A percentile compares a stretch with the other conserved stretches of the same genome.
Conservation (phyloP, 2,329 filamentous ascomycete genomes). For the Pseudocercospora crystallina region DNA sequence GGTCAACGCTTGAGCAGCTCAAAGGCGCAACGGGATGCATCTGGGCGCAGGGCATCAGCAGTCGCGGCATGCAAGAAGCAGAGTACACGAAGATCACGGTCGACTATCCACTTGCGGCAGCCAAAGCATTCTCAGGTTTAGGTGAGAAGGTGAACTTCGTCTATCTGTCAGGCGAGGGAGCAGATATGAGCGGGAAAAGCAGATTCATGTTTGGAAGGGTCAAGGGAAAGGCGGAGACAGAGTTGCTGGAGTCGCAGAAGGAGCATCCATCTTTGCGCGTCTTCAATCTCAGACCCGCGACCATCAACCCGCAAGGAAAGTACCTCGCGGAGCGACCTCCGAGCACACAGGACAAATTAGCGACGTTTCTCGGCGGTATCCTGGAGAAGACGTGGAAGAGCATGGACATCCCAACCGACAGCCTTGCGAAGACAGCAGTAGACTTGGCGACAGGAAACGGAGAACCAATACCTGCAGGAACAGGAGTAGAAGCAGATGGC, state of each 20-base stretch:
- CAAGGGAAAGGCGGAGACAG: constrained; percentile 66
- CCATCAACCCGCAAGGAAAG: constrained; percentile 52
- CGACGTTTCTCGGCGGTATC: constrained; percentile 16
- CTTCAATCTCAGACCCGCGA: constrained; percentile 59
- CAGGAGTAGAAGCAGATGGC: constrained; percentile 41
- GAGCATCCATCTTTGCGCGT: constrained; percentile 51
- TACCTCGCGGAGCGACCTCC: constrained; percentile 20
- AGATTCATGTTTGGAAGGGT: constrained; percentile 62
- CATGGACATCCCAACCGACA: constrained; percentile 46
- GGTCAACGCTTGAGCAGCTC: constrained; percentile 59
- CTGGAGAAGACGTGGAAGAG: constrained; percentile 34
- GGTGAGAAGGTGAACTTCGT: constrained; percentile 66
- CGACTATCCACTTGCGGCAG: constrained; percentile 64
- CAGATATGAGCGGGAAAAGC: constrained; percentile 56
- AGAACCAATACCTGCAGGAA: constrained; percentile 36
- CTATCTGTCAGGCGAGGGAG: constrained; percentile 66
- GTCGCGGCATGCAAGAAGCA: constrained; percentile 36
- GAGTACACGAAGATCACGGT: constrained; percentile 66
- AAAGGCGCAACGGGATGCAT: constrained; percentile 67
- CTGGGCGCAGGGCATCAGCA: constrained; percentile 67
- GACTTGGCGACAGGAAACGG: constrained; percentile 52
- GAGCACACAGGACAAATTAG: constrained; percentile 14
- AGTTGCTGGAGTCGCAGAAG: constrained; percentile 55
- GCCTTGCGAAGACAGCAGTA: constrained; percentile 50
- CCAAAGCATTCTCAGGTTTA: constrained; percentile 57